Base-by-base conservation (phyloP, 2,329 filamentous ascomycete genomes). In the Alternaria conjuncta region DNA sequence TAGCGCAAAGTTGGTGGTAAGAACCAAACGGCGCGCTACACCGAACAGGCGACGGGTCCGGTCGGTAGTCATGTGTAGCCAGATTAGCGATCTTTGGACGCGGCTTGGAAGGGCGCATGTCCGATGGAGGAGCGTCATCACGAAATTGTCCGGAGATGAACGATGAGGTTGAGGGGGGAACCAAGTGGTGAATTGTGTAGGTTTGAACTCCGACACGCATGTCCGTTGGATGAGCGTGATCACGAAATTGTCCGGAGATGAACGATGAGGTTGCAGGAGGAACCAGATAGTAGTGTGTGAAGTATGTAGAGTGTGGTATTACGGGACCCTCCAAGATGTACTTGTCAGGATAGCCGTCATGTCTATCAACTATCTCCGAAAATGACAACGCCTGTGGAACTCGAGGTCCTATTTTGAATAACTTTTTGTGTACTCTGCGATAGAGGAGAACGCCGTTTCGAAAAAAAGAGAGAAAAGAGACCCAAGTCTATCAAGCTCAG, bases 381-480 rank as follows among this genome's bases (percentile, higher is more conserved):
- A 46, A 7, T 11, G 7, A 36, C 6, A 32, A 32, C 54, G 28
- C 51, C 26, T 36, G 43, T 26, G 30, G 60, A 63, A 57, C 43
- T 44, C 9, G 44, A 46, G 28, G 49, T 57, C 59, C 58, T 57
- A 26, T n/a, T 36, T 60, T 64, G 60, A 20, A 53, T 41, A 74
- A 74, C 69, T 73, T 57, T 75, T 75, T 73, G 63, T 59, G 65
- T 65, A 67, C 61, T 53, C 51, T 45, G 59, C 58, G 46, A 68
- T 65, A 41, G 49, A 53, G 49, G 12, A 21, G 53, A 74, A 75
- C 74, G 71, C 74, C 73, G 26, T 55, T n/a, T 36, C 32, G 32
- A 36, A 36, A 36, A 11, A 64, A 49, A 60, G 2, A 44, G n/a
- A 15, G 36, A n/a, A 53, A 11, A 36, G 20, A 36, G 49, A 53